Evolutionary conservation across 1,139 yeast genomes (phyloP).

Genomic region (Pichia cactophila): DNA sequence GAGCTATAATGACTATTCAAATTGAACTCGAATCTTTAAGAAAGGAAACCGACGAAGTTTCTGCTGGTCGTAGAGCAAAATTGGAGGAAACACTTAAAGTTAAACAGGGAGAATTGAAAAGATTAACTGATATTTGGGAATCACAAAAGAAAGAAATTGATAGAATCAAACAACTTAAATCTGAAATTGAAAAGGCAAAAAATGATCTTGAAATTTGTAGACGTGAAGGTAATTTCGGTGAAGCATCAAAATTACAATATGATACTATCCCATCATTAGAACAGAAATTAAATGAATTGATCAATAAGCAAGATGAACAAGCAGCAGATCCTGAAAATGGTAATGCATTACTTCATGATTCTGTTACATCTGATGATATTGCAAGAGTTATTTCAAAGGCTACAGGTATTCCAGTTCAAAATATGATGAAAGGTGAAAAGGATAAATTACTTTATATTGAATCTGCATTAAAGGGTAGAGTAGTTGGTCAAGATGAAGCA

Average conservation of each 20-base stretch:
- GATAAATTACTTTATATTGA: slow-evolving; percentile 89
- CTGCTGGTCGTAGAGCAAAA: slow-evolving; percentile 61
- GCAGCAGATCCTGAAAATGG: slow-evolving; percentile 18
- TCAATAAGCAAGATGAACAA: slow-evolving; percentile 30
- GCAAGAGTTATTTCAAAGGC: slow-evolving; percentile 85
- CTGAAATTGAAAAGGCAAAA: slow-evolving; percentile 75
- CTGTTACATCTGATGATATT: slow-evolving; percentile 91
- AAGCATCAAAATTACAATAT: slow-evolving; percentile 85
- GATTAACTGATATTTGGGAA: slow-evolving; percentile 82
- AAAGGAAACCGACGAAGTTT: slow-evolving; percentile 83
- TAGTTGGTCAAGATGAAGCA: slow-evolving; percentile 95
- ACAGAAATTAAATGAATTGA: slow-evolving; percentile 47
- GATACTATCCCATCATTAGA: slow-evolving; percentile 78
- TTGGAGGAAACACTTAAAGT: slow-evolving; percentile 57
- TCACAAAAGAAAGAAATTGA: slow-evolving; percentile 70
- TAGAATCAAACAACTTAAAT: slow-evolving; percentile 67
- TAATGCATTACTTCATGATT: slow-evolving; percentile 62
- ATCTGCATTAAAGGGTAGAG: slow-evolving; percentile 61
- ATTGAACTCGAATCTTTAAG: slow-evolving; percentile 89
- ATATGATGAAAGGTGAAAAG: slow-evolving; percentile 88
- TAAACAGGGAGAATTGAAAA: slow-evolving; percentile 57
- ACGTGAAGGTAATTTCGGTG: slow-evolving; percentile 77
- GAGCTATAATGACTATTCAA: slow-evolving; percentile 87
- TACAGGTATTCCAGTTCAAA: slow-evolving; percentile 95
- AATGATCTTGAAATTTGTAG: slow-evolving; percentile 76